Evolutionary conservation across 441 rosid genomes (phyloP).

Genomic region (Raphanus hybrid): DNA sequence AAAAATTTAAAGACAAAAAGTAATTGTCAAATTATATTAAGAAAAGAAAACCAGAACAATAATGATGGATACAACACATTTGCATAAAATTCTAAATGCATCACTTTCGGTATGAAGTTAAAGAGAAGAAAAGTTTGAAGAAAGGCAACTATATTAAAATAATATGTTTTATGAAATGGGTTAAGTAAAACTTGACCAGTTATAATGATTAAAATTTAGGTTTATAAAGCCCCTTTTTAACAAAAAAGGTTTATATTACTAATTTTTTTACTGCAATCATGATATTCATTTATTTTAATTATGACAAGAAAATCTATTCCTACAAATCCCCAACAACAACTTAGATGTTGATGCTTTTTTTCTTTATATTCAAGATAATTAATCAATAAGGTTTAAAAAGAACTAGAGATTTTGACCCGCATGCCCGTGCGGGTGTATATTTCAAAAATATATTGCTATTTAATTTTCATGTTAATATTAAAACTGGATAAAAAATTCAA

Average conservation of each 20-base stretch:
- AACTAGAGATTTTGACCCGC: too few relatives aligned
- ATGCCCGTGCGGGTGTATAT: too few relatives aligned
- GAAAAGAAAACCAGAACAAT: not conserved
- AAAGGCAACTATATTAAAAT: not conserved
- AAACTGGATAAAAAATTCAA: too few relatives aligned
- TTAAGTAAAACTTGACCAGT: not conserved
- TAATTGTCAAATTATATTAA: not conserved
- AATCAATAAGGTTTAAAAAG: not conserved
- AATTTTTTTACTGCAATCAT: constrained; percentile 21
- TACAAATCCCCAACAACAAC: constrained; percentile 5
- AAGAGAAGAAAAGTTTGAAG: not conserved
- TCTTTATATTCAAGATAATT: not conserved
- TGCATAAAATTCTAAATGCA: not conserved
- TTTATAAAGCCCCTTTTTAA: not conserved
- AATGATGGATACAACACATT: constrained; percentile 15
- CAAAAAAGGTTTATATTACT: not conserved
- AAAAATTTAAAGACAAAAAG: not conserved
- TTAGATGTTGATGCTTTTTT: constrained; percentile 3
- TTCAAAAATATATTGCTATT: too few relatives aligned
- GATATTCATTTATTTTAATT: constrained; percentile 13
- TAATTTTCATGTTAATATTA: too few relatives aligned
- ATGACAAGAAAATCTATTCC: constrained; percentile 16
- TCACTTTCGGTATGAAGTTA: not conserved
- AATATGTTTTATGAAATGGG: not conserved
- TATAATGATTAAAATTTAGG: not conserved